phyloP scores from a whole-genome alignment of 2,329 filamentous ascomycete genomes.

The Hypoxylon rubiginosum region DNA sequence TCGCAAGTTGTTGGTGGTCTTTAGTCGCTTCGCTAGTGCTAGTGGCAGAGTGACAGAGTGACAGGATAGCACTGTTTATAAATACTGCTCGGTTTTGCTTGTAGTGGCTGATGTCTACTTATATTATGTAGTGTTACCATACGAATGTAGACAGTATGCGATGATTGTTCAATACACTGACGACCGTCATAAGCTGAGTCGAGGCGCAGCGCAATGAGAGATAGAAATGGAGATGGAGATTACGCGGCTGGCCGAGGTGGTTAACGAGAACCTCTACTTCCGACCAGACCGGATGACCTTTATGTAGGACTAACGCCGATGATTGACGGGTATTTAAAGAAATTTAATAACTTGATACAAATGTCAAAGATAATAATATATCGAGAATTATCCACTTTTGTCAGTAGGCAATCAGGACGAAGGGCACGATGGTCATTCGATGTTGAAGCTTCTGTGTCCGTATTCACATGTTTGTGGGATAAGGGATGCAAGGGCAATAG shows the following conservation, averaged over 20 bases:
- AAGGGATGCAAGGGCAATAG: not conserved
- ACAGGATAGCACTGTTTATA: not conserved
- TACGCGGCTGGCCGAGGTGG: not conserved
- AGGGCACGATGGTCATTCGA: conserved; percentile 14
- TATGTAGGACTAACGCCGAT: not conserved
- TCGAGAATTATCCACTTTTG: not conserved
- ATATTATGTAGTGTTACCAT: not conserved
- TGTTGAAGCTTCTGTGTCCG: conserved; percentile 4
- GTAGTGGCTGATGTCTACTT: conserved; percentile 8
- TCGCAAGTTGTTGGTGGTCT: not conserved
- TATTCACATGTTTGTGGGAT: conserved; percentile 23
- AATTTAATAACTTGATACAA: too few species aligned
- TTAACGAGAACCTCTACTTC: not conserved
- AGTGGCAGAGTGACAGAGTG: not conserved
- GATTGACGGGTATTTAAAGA: not conserved
- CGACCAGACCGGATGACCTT: too few species aligned
- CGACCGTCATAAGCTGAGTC: conserved; percentile 10
- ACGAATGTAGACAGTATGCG: conserved; percentile 13
- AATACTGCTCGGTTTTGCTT: conserved; percentile 1
- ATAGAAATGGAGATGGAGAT: not conserved
- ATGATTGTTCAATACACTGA: conserved; percentile 2
- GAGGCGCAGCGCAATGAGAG: conserved; percentile 20
- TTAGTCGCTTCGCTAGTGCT: not conserved
- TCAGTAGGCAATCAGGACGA: not conserved
- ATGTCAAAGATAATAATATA: not conserved